Evolutionary conservation across 2,329 filamentous ascomycete genomes (phyloP).

Genomic region (Stenocarpella maydis): DNA sequence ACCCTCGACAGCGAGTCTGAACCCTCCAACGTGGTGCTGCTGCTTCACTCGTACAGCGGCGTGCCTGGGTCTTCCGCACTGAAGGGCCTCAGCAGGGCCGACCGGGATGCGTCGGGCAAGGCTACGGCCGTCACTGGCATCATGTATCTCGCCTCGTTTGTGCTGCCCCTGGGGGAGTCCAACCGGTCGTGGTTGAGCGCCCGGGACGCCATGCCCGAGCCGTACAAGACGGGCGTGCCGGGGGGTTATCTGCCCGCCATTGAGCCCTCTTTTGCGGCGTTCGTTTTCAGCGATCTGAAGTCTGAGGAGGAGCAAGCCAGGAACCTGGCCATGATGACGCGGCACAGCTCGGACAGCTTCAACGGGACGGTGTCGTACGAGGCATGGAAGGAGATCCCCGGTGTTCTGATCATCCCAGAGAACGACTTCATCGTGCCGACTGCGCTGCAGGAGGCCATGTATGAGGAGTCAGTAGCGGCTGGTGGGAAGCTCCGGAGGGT

Average conservation of each 20-base stretch:
- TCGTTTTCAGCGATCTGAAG: constrained; percentile 29
- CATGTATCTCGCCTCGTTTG: constrained; percentile 40
- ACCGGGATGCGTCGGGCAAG: constrained; percentile 40
- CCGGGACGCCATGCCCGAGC: constrained; percentile 4
- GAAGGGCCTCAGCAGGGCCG: constrained; percentile 40
- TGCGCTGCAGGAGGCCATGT: constrained; percentile 32
- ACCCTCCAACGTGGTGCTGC: constrained; percentile 40
- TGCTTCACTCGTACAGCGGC: constrained; percentile 47
- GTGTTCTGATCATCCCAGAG: constrained; percentile 31
- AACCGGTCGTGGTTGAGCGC: constrained; percentile 25
- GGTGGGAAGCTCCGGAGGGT: constrained; percentile 33
- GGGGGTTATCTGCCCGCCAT: constrained; percentile 33
- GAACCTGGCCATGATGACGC: constrained; percentile 24
- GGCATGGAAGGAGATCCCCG: constrained; percentile 36
- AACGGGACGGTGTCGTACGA: constrained; percentile 34
- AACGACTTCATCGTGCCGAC: constrained; percentile 34
- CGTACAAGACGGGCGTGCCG: constrained; percentile 21
- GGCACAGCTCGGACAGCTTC: constrained; percentile 36
- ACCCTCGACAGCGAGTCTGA: constrained; percentile 39
- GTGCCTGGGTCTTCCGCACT: constrained; percentile 43
- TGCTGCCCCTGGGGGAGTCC: constrained; percentile 29
- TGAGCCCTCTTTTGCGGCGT: not conserved
- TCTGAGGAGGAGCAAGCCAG: not conserved
- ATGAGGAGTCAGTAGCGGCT: constrained; percentile 30
- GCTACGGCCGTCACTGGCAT: constrained; percentile 43